Evolutionary conservation across 495 filamentous ascomycete species (phyloP).

Genomic region (Margaritispora aquatica): DNA sequence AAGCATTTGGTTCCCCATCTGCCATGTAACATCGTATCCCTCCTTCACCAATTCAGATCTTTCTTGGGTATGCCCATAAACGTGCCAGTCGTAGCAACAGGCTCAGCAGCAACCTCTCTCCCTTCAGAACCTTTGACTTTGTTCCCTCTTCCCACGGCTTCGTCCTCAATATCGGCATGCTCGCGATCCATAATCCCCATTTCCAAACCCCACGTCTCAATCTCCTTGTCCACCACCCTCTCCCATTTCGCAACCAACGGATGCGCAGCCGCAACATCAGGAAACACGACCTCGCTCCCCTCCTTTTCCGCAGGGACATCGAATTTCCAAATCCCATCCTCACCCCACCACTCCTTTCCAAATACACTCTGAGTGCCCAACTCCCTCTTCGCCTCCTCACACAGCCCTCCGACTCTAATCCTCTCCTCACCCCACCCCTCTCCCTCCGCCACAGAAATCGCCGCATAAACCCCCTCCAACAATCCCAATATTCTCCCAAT

Average conservation of each 20-base stretch:
- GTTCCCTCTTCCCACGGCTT: background rate
- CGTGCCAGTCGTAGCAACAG: background rate
- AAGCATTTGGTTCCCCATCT: background rate
- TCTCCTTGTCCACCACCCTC: constrained; percentile 34
- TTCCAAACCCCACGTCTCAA: constrained; percentile 34
- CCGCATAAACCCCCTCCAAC: constrained; percentile 55
- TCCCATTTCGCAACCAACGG: constrained; percentile 54
- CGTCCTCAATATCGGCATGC: constrained; percentile 4
- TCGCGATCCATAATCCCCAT: constrained; percentile 26
- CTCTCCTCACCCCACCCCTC: constrained; percentile 24
- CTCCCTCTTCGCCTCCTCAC: constrained; percentile 50
- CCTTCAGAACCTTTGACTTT: background rate
- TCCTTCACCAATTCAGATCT: constrained; percentile 19
- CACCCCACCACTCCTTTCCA: constrained; percentile 49
- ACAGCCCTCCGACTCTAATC: constrained; percentile 33
- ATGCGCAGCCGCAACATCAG: constrained; percentile 51
- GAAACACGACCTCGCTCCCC: constrained; percentile 35
- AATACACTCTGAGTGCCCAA: constrained; percentile 59
- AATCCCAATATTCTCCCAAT: constrained; percentile 67
- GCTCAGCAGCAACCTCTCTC: background rate
- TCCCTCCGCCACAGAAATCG: constrained; percentile 18
- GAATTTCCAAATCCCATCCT: constrained; percentile 59
- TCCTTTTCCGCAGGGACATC: constrained; percentile 33
- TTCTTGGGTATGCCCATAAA: constrained; percentile 13
- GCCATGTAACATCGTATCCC: background rate